These are phyloP conservation scores for Mycena galopus DNA, from an alignment of 768 basidiomycete species.

Conservation along the genomic window DNA sequence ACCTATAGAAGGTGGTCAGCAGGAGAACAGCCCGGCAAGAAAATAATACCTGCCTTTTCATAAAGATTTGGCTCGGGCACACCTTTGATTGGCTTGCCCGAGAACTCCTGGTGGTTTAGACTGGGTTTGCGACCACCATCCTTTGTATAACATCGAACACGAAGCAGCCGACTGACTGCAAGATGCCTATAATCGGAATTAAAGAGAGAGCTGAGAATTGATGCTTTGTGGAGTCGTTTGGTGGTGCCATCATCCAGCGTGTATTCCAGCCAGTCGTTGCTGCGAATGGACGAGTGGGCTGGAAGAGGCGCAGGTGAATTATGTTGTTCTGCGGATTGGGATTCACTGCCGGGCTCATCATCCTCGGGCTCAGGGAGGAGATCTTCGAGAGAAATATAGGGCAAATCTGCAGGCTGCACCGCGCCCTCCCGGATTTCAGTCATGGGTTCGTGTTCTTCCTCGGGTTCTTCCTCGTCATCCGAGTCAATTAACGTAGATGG, in stretches of 20 bases:
- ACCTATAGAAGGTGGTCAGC: no score
- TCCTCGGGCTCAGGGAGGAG: background rate
- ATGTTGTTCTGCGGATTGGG: no score
- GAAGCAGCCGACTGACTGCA: background rate
- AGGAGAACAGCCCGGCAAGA: no score
- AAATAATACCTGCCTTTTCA: no score
- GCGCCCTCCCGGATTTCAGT: no score
- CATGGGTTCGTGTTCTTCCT: background rate
- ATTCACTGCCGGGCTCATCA: no score
- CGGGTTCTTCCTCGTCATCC: background rate
- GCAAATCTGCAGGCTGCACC: background rate
- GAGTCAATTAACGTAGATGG: no score
- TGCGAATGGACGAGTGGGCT: background rate
- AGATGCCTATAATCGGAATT: slow-evolving; percentile 10
- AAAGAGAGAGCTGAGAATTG: background rate
- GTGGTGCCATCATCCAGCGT: background rate
- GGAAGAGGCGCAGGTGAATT: no score
- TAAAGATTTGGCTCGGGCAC: no score
- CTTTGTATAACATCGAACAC: slow-evolving; percentile 6
- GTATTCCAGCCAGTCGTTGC: background rate
- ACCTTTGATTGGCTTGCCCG: no score
- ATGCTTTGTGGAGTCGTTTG: slow-evolving; percentile 1
- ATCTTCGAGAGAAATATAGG: background rate
- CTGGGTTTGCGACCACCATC: background rate
- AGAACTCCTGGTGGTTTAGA: background rate